phyloP scores from a whole-genome alignment of 768 basidiomycete species.

The Kwoniella heveanensis region DNA sequence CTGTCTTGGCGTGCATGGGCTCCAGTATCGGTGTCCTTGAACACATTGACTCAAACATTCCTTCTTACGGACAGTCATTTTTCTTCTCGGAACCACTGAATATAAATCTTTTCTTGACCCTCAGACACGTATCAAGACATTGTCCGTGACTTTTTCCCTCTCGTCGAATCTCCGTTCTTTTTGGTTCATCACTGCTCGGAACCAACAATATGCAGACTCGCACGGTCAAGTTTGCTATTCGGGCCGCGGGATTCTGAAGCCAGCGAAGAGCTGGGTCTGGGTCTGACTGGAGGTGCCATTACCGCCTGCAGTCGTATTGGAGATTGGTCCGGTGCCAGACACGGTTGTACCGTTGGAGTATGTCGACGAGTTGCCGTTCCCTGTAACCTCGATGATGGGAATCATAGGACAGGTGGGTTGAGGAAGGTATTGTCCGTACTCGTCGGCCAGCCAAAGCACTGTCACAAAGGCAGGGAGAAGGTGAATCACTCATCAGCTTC shows the following conservation, averaged over 20 bases:
- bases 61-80: too few species aligned
- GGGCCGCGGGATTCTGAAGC: slow-evolving; percentile 28
- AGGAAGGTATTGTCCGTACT: slow-evolving; percentile 53
- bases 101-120: background rate
- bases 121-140: background rate
- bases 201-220: too few species aligned
- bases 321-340: background rate
- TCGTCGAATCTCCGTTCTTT: background rate
- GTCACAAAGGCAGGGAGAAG: background rate
- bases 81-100: too few species aligned
- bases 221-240: too few species aligned
- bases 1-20: too few species aligned
- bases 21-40: too few species aligned
- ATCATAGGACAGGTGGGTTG: slow-evolving; percentile 52
- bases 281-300: slow-evolving; percentile 13
- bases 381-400: slow-evolving; percentile 42
- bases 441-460: slow-evolving; percentile 51
- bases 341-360: slow-evolving; percentile 23
- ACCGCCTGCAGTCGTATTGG: background rate
- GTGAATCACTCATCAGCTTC: background rate
- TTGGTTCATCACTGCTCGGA: too few species aligned
- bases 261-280: slow-evolving; percentile 23
- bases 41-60: too few species aligned
- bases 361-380: slow-evolving; percentile 27
- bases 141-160: too few species aligned